phyloP scores from a whole-genome alignment of 2,329 filamentous ascomycete species.

The Bipolaris oryzae region DNA sequence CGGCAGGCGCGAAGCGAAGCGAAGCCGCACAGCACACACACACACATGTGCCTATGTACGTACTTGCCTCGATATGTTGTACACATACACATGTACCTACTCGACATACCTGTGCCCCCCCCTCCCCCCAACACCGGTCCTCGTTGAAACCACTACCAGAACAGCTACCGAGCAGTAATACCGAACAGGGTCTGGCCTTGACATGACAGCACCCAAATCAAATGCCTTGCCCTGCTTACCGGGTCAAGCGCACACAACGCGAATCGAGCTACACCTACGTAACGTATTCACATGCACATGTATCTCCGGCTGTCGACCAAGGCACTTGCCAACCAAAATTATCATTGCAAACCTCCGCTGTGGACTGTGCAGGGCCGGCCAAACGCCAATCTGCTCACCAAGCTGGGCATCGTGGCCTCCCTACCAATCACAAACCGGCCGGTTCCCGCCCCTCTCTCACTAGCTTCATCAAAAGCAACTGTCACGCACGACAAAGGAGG shows the following conservation, averaged over 20 bases:
- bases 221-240: neutral
- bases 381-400: conserved; percentile 26
- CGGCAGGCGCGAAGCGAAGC: conserved; percentile 11
- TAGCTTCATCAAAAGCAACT: conserved; percentile 24
- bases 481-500: conserved; percentile 6
- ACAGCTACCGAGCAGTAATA: neutral
- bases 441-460: conserved; percentile 14
- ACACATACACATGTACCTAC: neutral
- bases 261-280: no score
- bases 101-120: neutral
- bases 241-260: neutral
- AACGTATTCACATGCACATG: no score
- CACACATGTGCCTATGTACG: neutral
- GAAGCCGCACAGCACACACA: neutral
- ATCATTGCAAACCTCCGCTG: conserved; percentile 16
- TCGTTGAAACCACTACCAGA: neutral
- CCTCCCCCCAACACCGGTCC: neutral
- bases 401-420: conserved; percentile 20
- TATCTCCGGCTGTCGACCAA: no score
- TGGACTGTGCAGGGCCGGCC: conserved; percentile 1
- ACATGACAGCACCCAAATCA: neutral
- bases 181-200: neutral
- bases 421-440: conserved; percentile 10
- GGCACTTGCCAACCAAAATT: conserved; percentile 11
- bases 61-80: neutral